Conservation (phyloP, 2,329 filamentous ascomycete genomes). For the Hirsutella thompsonii region DNA sequence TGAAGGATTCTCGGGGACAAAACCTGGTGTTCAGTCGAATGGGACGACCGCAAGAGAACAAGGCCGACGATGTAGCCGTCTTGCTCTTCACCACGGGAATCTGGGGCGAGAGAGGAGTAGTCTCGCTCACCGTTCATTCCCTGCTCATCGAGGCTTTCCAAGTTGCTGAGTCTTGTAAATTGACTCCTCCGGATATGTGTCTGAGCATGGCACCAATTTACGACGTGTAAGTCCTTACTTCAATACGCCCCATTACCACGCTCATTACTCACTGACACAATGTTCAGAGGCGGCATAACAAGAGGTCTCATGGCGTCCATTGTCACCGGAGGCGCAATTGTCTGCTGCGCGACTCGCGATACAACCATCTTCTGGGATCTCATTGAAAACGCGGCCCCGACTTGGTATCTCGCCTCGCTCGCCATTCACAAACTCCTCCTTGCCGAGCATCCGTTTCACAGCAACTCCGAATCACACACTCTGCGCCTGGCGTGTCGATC, state of each 20-base stretch:
- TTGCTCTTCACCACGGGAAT: slow-evolving; percentile 2
- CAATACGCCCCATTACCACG: not conserved
- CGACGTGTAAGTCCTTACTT: slow-evolving; percentile 1
- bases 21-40: not conserved
- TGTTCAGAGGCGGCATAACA: not conserved
- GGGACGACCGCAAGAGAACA: slow-evolving; percentile 1
- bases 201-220: slow-evolving; percentile 3
- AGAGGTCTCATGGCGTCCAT: not conserved
- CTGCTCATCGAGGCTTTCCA: slow-evolving; percentile 1
- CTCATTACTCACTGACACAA: not conserved
- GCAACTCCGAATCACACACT: not conserved
- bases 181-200: slow-evolving; percentile 1
- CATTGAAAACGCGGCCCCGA: not conserved
- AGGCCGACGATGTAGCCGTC: slow-evolving; percentile 1
- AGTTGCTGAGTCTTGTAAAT: slow-evolving; percentile 1
- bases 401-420: not conserved
- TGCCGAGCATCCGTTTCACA: not conserved
- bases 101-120: slow-evolving; percentile 1
- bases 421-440: not conserved
- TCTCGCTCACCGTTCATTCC: slow-evolving; percentile 1
- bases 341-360: not conserved
- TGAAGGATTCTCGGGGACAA: not conserved
- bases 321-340: not conserved
- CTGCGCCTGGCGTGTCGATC: not conserved
- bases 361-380: not conserved